A percentile compares a stretch with the other conserved stretches of the same genome.
Conservation (phyloP, 2,329 filamentous ascomycete genomes). For the Sporothrix schenckii region DNA sequence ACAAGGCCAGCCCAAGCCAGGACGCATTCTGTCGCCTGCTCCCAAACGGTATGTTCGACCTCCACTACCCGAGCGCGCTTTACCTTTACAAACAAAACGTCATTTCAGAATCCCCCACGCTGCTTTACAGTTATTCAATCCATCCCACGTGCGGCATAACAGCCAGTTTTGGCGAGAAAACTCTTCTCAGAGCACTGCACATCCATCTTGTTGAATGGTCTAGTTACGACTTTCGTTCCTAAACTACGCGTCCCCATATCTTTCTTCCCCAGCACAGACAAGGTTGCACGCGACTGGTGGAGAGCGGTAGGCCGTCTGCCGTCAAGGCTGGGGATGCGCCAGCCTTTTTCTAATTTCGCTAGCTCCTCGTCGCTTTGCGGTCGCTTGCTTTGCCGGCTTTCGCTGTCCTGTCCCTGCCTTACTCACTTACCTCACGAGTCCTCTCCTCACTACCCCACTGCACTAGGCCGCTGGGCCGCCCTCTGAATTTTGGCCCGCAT, state of each 20-base stretch:
- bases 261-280: slow-evolving; percentile 20
- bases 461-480: slow-evolving; percentile 24
- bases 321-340: slow-evolving; percentile 25
- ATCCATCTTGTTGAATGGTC: not conserved
- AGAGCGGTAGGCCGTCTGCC: slow-evolving; percentile 22
- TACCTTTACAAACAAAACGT: not conserved
- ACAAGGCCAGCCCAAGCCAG: slow-evolving; percentile 52
- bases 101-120: not conserved
- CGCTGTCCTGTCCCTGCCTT: not conserved
- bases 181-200: not conserved
- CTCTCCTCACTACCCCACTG: slow-evolving; percentile 11
- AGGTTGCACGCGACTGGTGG: slow-evolving; percentile 30
- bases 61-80: not conserved
- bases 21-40: slow-evolving; percentile 52
- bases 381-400: slow-evolving; percentile 7
- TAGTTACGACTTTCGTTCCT: slow-evolving; percentile 8
- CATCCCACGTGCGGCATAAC: slow-evolving; percentile 11
- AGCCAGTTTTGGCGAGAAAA: not conserved
- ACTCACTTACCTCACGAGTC: not conserved
- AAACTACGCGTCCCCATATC: not conserved
- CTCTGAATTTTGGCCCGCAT: not conserved
- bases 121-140: not conserved
- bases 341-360: slow-evolving; percentile 23
- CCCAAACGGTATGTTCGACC: slow-evolving; percentile 51
- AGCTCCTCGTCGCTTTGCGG: slow-evolving; percentile 15